Evolutionary conservation across 1,284 basidiomycete species (phyloP).

Genomic region (Afroboletus lepidellus): DNA sequence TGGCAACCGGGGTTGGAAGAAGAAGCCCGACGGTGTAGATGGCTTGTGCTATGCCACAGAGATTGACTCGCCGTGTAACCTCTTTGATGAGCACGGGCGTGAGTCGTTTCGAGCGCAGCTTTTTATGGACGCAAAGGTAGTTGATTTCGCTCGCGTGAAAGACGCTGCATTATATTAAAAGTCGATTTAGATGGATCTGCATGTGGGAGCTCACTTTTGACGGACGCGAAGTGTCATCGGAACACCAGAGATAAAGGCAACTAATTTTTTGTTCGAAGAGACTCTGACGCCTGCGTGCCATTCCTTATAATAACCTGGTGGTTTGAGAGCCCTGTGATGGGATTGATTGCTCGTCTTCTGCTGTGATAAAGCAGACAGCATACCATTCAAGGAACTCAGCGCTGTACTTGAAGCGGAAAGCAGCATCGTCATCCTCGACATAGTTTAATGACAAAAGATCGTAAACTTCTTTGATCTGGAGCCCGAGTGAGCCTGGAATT

Average conservation of each 20-base stretch:
- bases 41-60: conserved; percentile 93
- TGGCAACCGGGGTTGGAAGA: conserved; percentile 86
- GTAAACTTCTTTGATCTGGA: conserved; percentile 87
- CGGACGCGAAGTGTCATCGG: conserved; percentile 83
- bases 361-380: conserved; percentile 13
- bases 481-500: conserved; percentile 1
- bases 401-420: conserved; percentile 95
- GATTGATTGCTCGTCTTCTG: conserved; percentile 1
- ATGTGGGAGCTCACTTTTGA: conserved; percentile 55
- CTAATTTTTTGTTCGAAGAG: conserved; percentile 84
- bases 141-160: conserved; percentile 90
- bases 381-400: conserved; percentile 95
- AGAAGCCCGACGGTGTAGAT: conserved; percentile 95
- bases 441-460: conserved; percentile 92
- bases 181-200: background rate
- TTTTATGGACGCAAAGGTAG: conserved; percentile 98
- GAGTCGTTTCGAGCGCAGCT: conserved; percentile 91
- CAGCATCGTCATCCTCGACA: conserved; percentile 95
- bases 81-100: conserved; percentile 98
- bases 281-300: conserved; percentile 98
- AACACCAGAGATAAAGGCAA: conserved; percentile 98
- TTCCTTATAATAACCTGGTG: conserved; percentile 89
- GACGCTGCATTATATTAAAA: conserved; percentile 43
- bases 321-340: conserved; percentile 81
- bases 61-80: conserved; percentile 90